These are phyloP conservation scores for Hypholoma fasciculare DNA, from an alignment of 768 basidiomycete genomes.

Conservation along the genomic window DNA sequence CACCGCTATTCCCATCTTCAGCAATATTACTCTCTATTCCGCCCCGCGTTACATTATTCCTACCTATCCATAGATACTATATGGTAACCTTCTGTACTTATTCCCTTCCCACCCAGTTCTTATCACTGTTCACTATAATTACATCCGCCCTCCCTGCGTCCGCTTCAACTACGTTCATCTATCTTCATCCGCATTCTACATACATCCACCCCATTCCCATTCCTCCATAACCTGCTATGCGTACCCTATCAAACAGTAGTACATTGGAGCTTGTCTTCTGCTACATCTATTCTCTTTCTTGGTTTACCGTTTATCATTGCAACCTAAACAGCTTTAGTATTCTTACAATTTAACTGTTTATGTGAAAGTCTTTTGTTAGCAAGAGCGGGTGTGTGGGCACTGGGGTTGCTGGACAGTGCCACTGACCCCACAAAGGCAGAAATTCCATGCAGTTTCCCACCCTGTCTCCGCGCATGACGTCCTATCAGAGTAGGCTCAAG, in stretches of 20 bases:
- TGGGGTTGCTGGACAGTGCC: no score
- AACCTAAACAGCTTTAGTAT: background rate
- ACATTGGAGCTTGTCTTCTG: background rate
- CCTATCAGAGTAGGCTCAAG: no score
- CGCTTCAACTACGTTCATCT: background rate
- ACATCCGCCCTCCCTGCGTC: background rate
- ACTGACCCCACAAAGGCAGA: no score
- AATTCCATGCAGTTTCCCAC: no score
- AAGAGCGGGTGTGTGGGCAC: no score
- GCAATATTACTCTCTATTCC: background rate
- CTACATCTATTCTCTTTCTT: background rate
- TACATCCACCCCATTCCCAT: background rate
- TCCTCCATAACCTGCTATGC: conserved; percentile 1
- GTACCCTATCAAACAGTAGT: background rate
- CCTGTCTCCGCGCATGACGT: no score
- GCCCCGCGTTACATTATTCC: conserved; percentile 5
- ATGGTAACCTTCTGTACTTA: conserved; percentile 4
- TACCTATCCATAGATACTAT: conserved; percentile 7
- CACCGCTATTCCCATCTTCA: conserved; percentile 1
- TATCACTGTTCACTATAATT: conserved; percentile 9
- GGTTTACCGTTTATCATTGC: background rate
- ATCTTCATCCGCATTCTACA: conserved; percentile 1
- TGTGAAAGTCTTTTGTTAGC: no score
- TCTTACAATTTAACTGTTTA: background rate
- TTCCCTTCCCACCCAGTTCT: background rate